A percentile compares a stretch with the other conserved stretches of the same genome.
phyloP scores from a whole-genome alignment of 306 rosid genomes.

The Leucaena leucocephala region DNA sequence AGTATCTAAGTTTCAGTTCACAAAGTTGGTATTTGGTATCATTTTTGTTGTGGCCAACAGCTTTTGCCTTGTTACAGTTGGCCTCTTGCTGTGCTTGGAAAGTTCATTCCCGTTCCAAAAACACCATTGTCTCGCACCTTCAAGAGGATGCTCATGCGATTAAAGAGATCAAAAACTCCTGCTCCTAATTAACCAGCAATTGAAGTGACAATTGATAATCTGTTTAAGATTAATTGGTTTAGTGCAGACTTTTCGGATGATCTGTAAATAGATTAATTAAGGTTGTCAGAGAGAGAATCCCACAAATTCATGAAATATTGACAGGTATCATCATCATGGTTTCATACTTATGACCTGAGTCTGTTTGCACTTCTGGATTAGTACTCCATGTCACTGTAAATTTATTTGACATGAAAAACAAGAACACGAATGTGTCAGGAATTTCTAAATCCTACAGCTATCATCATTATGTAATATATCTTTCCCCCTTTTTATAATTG shows the following conservation, averaged over 20 bases:
- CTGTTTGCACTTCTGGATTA: neutral
- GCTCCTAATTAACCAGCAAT: neutral
- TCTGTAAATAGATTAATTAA: neutral
- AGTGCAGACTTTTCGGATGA: neutral
- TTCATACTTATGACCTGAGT: neutral
- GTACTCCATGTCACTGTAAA: neutral
- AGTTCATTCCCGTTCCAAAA: conserved; percentile 82
- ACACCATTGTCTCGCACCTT: conserved; percentile 60
- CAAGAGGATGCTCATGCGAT: conserved; percentile 45
- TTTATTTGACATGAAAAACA: neutral
- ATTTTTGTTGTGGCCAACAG: conserved; percentile 13
- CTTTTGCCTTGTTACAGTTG: conserved; percentile 57
- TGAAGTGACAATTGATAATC: neutral
- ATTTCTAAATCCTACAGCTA: neutral
- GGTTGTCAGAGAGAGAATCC: neutral
- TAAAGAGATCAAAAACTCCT: conserved; percentile 40
- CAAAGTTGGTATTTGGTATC: neutral
- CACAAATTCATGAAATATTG: neutral
- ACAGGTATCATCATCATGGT: neutral
- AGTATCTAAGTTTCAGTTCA: no score
- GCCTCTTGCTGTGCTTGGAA: conserved; percentile 90
- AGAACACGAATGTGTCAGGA: neutral
- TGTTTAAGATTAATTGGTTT: neutral
- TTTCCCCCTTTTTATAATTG: neutral
- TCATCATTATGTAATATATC: conserved; percentile 6